phyloP scores from a whole-genome alignment of 2,329 filamentous ascomycete species.

The Magnaporthales sp. region DNA sequence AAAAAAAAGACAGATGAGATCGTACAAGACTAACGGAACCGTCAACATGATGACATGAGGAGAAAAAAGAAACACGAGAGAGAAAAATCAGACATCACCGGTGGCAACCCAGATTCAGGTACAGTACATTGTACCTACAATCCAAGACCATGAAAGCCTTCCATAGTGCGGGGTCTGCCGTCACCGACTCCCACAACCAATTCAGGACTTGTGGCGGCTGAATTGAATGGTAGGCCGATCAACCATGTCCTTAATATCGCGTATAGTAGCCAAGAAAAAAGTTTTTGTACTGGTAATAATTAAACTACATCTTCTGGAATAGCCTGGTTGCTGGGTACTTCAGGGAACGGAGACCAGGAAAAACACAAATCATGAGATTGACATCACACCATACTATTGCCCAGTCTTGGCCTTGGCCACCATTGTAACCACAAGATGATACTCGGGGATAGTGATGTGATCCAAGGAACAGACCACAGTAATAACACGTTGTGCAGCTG shows the following conservation, averaged over 20 bases:
- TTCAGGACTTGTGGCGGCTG: neutral
- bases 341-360: neutral
- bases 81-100: too few species aligned
- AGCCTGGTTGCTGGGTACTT: neutral
- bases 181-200: neutral
- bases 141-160: neutral
- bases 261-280: slow-evolving; percentile 4
- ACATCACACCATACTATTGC: neutral
- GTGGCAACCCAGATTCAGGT: neutral
- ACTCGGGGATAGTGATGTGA: neutral
- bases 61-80: neutral
- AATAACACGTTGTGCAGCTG: neutral
- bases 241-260: slow-evolving; percentile 2
- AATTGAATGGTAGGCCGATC: neutral
- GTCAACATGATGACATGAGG: neutral
- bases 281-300: neutral
- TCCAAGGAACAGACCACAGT: neutral
- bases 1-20: neutral
- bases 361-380: neutral
- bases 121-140: neutral
- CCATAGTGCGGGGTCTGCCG: neutral
- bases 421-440: neutral
- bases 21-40: neutral
- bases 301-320: neutral
- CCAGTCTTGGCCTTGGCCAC: neutral